Percentiles rank a stretch among this genome's conserved stretches.
phyloP scores from a whole-genome alignment of 768 basidiomycete species.

The Tulasnella calospora region DNA sequence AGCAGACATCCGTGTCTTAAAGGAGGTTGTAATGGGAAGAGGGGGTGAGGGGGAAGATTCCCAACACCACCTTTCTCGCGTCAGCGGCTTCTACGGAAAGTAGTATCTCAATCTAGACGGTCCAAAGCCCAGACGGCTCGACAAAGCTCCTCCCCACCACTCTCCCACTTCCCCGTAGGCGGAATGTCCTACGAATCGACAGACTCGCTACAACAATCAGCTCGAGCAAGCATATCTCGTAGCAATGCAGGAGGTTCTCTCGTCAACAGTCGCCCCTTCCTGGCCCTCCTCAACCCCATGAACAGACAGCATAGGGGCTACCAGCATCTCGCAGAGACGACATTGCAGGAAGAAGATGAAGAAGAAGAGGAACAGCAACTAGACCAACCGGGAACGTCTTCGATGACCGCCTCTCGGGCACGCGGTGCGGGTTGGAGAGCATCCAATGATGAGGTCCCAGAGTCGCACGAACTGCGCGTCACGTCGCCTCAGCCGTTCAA shows the following conservation, averaged over 20 bases:
- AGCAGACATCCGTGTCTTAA: neutral
- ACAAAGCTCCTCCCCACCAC: neutral
- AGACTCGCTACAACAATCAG: slow-evolving; percentile 18
- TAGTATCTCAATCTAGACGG: slow-evolving; percentile 10
- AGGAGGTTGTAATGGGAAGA: neutral
- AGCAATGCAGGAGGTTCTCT: slow-evolving; percentile 15
- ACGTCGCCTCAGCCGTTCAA: neutral
- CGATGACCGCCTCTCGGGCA: slow-evolving; percentile 1
- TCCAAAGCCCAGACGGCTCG: neutral
- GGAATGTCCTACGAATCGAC: slow-evolving; percentile 21
- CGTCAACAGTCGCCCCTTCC: slow-evolving; percentile 52
- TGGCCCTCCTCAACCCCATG: slow-evolving; percentile 79
- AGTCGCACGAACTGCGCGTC: slow-evolving; percentile 12
- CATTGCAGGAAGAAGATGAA: slow-evolving; percentile 64
- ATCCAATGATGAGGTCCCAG: neutral
- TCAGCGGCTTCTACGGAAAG: neutral
- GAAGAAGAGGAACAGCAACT: slow-evolving; percentile 36
- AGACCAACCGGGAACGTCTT: neutral
- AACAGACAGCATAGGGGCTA: slow-evolving; percentile 70
- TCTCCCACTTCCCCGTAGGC: neutral
- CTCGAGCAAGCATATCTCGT: slow-evolving; percentile 10
- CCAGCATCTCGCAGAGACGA: slow-evolving; percentile 62
- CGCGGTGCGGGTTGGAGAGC: slow-evolving; percentile 5
- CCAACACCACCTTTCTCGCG: slow-evolving; percentile 8
- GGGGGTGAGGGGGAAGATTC: neutral